Conservation (phyloP, 352 stramenopile genomes). For the Phytopythium delawarense region DNA sequence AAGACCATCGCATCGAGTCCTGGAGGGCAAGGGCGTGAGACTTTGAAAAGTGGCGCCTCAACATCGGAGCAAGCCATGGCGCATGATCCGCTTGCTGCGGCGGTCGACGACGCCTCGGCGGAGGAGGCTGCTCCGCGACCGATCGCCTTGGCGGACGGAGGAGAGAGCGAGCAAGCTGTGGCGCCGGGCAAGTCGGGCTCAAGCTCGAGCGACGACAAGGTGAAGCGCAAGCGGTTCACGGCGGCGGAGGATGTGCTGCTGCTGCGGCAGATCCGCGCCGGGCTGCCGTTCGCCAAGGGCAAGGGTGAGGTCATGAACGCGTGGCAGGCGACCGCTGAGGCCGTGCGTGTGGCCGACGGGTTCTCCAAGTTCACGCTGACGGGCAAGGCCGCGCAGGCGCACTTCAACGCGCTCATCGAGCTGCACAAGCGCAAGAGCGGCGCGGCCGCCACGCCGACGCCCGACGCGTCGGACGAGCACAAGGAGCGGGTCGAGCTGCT, state of each 20-base stretch:
- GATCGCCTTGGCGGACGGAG: no score
- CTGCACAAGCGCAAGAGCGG: neutral
- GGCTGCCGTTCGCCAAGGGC: neutral
- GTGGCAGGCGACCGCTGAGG: neutral
- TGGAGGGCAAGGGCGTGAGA: no score
- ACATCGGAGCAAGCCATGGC: no score
- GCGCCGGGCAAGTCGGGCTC: no score
- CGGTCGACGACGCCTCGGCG: no score
- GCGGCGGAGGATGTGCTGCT: neutral
- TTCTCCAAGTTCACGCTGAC: slow-evolving; percentile 11
- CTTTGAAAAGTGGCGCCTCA: no score
- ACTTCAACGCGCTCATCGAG: slow-evolving; percentile 9
- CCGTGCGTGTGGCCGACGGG: slow-evolving; percentile 4
- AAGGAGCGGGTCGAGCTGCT: neutral
- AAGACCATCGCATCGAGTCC: no score
- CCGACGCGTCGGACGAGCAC: neutral
- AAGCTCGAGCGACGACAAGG: neutral
- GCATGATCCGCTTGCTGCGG: no score
- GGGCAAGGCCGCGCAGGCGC: slow-evolving; percentile 9
- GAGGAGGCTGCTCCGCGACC: no score
- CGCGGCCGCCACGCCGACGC: no score
- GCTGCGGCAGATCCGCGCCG: neutral
- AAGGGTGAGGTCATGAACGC: slow-evolving; percentile 6
- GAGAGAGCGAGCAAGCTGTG: neutral
- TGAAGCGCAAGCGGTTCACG: neutral